phyloP scores from a whole-genome alignment of 225 moss, liverwort and hornwort genomes.

The Pseudisothecium myosuroides region DNA sequence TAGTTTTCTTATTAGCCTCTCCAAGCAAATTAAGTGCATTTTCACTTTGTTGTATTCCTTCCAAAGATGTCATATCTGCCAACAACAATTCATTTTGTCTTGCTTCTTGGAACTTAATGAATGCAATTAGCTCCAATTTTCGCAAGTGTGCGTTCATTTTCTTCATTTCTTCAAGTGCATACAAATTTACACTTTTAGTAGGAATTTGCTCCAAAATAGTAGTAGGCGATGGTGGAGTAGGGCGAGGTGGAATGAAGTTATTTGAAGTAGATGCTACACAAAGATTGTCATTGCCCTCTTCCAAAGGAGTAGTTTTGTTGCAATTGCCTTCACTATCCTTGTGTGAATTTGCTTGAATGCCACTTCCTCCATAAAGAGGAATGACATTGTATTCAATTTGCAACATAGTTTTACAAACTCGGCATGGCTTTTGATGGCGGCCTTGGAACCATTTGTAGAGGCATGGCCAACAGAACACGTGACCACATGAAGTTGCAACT shows the following conservation, averaged over 20 bases:
- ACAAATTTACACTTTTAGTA: background rate
- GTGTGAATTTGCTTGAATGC: background rate
- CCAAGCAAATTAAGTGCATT: background rate
- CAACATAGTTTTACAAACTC: background rate
- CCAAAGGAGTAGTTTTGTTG: too few species aligned
- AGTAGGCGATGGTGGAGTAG: background rate
- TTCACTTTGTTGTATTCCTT: accelerated
- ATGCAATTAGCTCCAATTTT: background rate
- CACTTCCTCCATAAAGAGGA: background rate
- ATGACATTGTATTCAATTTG: background rate
- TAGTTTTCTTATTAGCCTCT: background rate
- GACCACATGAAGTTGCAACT: background rate
- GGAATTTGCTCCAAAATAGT: background rate
- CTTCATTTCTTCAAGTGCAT: background rate
- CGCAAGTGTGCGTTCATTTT: accelerated
- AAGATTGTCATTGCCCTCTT: background rate
- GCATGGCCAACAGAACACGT: background rate
- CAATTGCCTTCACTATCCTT: background rate
- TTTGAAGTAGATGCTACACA: background rate
- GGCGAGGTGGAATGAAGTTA: background rate
- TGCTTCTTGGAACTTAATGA: accelerated
- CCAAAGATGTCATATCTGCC: background rate
- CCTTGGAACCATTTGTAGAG: background rate
- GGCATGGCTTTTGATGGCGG: background rate
- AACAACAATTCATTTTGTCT: background rate